phyloP scores from a whole-genome alignment of 805 yeast genomes.

The Jamesozyma rosinii region DNA sequence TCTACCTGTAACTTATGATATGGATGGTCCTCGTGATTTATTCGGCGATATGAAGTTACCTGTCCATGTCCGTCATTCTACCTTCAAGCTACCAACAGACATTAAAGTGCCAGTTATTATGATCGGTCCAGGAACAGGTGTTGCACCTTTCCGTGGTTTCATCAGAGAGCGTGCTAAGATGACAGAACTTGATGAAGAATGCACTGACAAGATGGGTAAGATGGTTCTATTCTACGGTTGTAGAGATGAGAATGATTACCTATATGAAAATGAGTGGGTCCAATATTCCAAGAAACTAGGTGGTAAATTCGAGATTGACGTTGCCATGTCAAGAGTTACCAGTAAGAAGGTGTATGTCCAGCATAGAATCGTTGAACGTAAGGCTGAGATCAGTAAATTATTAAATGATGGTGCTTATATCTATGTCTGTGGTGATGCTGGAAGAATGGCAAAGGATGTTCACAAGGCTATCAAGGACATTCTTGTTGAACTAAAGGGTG shows the following conservation, averaged over 20 bases:
- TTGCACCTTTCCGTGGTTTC: constrained; percentile 96
- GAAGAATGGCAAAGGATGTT: constrained; percentile 91
- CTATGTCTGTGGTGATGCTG: constrained; percentile 96
- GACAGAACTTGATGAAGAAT: constrained; percentile 32
- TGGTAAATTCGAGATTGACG: constrained; percentile 54
- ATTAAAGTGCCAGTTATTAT: constrained; percentile 76
- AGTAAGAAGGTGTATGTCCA: constrained; percentile 69
- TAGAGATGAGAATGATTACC: constrained; percentile 74
- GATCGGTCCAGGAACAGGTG: constrained; percentile 98
- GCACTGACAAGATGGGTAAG: constrained; percentile 49
- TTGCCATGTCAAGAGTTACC: constrained; percentile 78
- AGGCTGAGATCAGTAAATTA: constrained; percentile 33
- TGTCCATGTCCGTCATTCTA: constrained; percentile 87
- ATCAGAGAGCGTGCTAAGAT: constrained; percentile 72
- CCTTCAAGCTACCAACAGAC: constrained; percentile 85
- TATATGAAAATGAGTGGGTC: constrained; percentile 87
- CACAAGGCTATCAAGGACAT: constrained; percentile 59
- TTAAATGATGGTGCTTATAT: constrained; percentile 74
- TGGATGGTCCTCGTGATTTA: constrained; percentile 75
- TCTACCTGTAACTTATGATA: constrained; percentile 50
- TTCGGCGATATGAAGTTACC: constrained; percentile 52
- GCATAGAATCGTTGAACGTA: constrained; percentile 52
- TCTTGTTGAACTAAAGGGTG: constrained; percentile 51
- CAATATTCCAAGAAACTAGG: constrained; percentile 55
- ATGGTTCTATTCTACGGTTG: constrained; percentile 79